These are phyloP conservation scores for Ophiostoma australiae DNA, from an alignment of 2,329 filamentous ascomycete species.

Conservation along the genomic window DNA sequence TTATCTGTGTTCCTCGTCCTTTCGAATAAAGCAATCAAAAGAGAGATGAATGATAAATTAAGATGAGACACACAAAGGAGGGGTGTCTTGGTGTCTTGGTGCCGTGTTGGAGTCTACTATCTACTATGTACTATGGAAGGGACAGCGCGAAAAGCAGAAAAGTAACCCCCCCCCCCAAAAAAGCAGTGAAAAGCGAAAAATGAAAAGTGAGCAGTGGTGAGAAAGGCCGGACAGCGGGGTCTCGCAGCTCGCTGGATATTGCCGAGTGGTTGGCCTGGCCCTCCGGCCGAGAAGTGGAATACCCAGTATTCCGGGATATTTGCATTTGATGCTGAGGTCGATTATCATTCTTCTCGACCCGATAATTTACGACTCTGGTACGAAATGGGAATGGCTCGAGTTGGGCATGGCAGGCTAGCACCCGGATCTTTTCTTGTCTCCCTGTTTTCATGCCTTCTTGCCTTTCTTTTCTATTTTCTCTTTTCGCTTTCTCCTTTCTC, in stretches of 20 bases:
- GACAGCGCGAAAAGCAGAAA: background rate
- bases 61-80: background rate
- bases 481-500: background rate
- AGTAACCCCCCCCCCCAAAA: too few relatives aligned
- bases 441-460: background rate
- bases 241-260: background rate
- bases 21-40: background rate
- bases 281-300: constrained; percentile 3
- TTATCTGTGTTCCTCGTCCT: too few relatives aligned
- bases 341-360: background rate
- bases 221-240: constrained; percentile 4
- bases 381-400: constrained; percentile 7
- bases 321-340: background rate
- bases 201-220: background rate
- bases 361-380: background rate
- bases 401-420: background rate
- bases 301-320: background rate
- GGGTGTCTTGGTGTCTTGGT: background rate
- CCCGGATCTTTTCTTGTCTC: background rate
- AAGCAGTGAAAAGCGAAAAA: background rate
- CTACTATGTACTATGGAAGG: too few relatives aligned
- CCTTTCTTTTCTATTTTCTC: background rate
- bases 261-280: background rate
- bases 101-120: too few relatives aligned
- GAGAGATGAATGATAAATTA: background rate